These are phyloP conservation scores for Naegleria fowleri DNA, from an alignment of 208 protist genomes.

Conservation along the genomic window DNA sequence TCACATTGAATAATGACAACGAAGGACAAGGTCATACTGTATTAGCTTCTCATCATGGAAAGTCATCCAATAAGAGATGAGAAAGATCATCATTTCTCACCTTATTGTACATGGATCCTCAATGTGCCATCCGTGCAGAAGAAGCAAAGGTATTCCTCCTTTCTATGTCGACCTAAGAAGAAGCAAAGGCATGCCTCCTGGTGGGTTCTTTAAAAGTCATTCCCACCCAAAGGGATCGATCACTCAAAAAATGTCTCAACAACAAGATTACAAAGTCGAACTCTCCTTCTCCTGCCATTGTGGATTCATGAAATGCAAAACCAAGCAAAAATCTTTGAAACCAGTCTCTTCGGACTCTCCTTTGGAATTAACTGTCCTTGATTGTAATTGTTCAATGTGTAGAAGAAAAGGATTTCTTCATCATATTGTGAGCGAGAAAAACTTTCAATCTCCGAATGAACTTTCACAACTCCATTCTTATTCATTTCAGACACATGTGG, in stretches of 20 bases:
- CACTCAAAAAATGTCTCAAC: background rate
- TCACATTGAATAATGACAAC: background rate
- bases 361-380: background rate
- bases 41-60: too few species aligned
- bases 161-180: too few species aligned
- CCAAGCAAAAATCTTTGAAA: background rate
- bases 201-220: too few species aligned
- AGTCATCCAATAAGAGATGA: too few species aligned
- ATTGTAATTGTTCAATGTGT: conserved; percentile 28
- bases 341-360: background rate
- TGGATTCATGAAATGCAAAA: background rate
- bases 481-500: background rate
- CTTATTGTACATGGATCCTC: too few species aligned
- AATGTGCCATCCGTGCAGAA: too few species aligned
- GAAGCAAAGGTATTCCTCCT: too few species aligned
- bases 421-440: background rate
- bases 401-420: conserved; percentile 23
- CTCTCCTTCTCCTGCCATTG: background rate
- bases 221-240: too few species aligned
- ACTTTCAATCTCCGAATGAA: background rate
- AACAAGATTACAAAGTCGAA: background rate
- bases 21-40: too few species aligned
- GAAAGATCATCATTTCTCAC: too few species aligned
- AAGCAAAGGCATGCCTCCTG: too few species aligned
- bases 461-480: background rate